phyloP scores from a whole-genome alignment of 2,329 filamentous ascomycete species.

The Apiospora phragmitis region DNA sequence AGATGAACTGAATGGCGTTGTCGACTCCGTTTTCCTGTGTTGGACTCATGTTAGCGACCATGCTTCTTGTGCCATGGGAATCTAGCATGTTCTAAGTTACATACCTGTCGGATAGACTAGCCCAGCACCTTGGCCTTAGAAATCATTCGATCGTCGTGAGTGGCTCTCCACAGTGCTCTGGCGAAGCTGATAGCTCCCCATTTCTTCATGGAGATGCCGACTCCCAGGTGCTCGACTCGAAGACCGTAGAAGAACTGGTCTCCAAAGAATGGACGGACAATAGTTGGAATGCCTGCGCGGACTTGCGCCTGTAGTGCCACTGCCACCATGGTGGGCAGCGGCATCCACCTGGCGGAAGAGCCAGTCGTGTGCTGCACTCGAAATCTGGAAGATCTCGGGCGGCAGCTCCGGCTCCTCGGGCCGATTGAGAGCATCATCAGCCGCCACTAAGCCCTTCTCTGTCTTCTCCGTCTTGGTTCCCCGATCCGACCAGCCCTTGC shows the following conservation, averaged over 20 bases:
- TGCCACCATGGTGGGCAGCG: constrained; percentile 90
- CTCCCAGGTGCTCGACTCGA: constrained; percentile 88
- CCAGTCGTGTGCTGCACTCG: constrained; percentile 94
- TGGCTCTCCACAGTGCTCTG: constrained; percentile 86
- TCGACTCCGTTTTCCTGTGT: constrained; percentile 84
- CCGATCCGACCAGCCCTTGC: constrained; percentile 96
- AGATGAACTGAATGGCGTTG: constrained; percentile 86
- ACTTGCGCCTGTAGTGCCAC: constrained; percentile 96
- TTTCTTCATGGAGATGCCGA: constrained; percentile 86
- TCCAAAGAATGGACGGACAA: constrained; percentile 95
- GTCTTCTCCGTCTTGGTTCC: too few relatives aligned
- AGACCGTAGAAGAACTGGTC: constrained; percentile 96
- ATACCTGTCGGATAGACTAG: constrained; percentile 82
- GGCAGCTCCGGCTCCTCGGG: constrained; percentile 71
- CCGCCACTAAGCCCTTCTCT: constrained; percentile 46
- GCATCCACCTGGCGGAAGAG: constrained; percentile 92
- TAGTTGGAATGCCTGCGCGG: constrained; percentile 86
- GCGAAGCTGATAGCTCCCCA: constrained; percentile 86
- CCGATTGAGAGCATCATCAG: constrained; percentile 44
- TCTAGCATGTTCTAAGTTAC: constrained; percentile 27
- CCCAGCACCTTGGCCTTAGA: constrained; percentile 79
- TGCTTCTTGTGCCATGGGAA: not conserved
- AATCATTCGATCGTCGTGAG: constrained; percentile 89
- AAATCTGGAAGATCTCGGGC: constrained; percentile 82
- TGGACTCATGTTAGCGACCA: constrained; percentile 27